Base-by-base conservation (phyloP, 2,329 filamentous ascomycete species). In the Neophaeococcomyces aloes region DNA sequence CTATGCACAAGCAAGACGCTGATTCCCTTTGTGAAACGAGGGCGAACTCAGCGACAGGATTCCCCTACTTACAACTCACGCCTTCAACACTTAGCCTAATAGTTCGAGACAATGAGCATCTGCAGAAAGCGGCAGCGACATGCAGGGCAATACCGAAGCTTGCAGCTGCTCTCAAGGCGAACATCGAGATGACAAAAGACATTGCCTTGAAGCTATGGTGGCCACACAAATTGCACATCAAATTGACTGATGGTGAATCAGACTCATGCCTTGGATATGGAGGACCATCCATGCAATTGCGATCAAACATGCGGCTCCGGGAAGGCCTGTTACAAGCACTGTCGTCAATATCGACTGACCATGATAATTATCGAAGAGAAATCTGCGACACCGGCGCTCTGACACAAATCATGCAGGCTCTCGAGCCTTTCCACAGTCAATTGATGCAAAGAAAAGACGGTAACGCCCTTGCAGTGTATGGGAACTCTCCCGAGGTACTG, bases 51-150 rank as follows among this genome's bases (percentile, higher is more conserved):
- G 40, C 35, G 27, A 59, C 60, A 35, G 62, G 59, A 2, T 42
- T 64, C 21, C 60, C 64, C 32, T 63, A 67, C 10, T 56, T 64
- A 10, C 65, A 67, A 17, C 76, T 77, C 49, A 79, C 83, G 2
- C 85, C 88, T 6, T 73, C 77, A 1, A 75, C 93, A 8, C 69
- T 96, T 43, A 85, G 86, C 13, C 78, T 80, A 35, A 70, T 96
- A 30, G 78, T 94, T 14, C 78, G 79, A 19, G 85, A 91, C 56
- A 86, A 81, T 59, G 78, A 83, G 48, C 73, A 76, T 46, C 70
- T 96, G 42, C 89, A 96, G 62, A 83, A 81, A 55, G 80, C 86
- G 29, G 86, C 87, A 0, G 81, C 81, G 33, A 85, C 95, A 48
- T 76, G 76, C 35, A 70, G 69, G 43, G 74, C 76, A 8, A 71